Conservation (phyloP, 2,329 filamentous ascomycete species). For the Calonectria crousiana region DNA sequence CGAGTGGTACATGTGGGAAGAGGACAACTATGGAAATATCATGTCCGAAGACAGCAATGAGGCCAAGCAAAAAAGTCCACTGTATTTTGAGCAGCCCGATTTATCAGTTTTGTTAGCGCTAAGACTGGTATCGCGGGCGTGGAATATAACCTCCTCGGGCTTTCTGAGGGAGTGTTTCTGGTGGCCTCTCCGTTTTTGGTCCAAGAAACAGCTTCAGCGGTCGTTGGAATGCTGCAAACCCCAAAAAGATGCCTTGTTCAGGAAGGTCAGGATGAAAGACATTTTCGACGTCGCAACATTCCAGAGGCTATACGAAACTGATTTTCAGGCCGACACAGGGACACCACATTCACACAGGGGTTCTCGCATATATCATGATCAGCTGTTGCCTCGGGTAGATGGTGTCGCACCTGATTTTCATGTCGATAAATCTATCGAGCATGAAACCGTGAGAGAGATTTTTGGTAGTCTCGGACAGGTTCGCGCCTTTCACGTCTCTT, state of each 20-base stretch:
- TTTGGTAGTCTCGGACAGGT: not conserved
- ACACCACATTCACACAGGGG: too few relatives aligned
- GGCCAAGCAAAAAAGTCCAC: not conserved
- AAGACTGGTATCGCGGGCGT: not conserved
- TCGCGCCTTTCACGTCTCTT: not conserved
- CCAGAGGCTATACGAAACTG: not conserved
- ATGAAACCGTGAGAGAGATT: not conserved
- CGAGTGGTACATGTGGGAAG: not conserved
- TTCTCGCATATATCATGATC: not conserved
- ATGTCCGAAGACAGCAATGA: not conserved
- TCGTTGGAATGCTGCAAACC: not conserved
- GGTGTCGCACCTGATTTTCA: not conserved
- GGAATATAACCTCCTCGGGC: not conserved
- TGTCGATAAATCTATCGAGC: not conserved
- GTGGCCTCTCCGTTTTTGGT: not conserved
- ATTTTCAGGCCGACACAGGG: too few relatives aligned
- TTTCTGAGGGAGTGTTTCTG: not conserved
- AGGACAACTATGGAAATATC: not conserved
- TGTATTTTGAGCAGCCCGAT: not conserved
- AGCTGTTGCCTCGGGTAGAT: not conserved
- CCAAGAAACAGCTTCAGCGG: not conserved
- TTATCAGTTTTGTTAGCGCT: not conserved
- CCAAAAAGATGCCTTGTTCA: not conserved
- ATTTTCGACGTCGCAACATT: not conserved
- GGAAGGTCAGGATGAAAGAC: not conserved